phyloP scores from a whole-genome alignment of 108 stramenopile species.

The Schizochytrium sp. region DNA sequence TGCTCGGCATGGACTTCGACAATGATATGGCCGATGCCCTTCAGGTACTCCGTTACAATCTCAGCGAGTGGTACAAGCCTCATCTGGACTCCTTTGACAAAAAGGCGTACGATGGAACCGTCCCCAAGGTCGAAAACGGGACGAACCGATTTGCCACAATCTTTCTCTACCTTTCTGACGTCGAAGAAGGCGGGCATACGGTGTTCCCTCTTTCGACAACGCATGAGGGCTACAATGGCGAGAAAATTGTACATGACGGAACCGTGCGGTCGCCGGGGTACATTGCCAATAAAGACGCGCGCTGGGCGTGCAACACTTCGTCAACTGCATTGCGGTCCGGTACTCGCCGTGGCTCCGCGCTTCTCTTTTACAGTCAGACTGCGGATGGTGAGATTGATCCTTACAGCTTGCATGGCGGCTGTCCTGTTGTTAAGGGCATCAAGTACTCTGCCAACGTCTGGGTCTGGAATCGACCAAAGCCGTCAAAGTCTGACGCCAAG shows the following conservation, averaged over 20 bases:
- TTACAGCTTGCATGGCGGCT: slow-evolving; percentile 70
- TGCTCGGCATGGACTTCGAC: slow-evolving; percentile 71
- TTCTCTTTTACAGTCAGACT: slow-evolving; percentile 73
- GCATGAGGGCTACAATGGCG: slow-evolving; percentile 27
- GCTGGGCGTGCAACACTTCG: slow-evolving; percentile 27
- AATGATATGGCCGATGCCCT: slow-evolving; percentile 76
- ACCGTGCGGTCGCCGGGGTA: not conserved
- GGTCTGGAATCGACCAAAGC: slow-evolving; percentile 58
- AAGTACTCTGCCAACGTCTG: slow-evolving; percentile 68
- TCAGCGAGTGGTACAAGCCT: slow-evolving; percentile 72
- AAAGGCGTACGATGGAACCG: slow-evolving; percentile 30
- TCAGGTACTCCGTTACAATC: slow-evolving; percentile 86
- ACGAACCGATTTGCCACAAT: slow-evolving; percentile 90
- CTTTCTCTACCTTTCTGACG: slow-evolving; percentile 83
- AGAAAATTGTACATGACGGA: not conserved
- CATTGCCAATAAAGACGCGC: slow-evolving; percentile 39
- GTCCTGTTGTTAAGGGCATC: slow-evolving; percentile 62
- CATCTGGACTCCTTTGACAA: slow-evolving; percentile 78
- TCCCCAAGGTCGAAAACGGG: slow-evolving; percentile 32
- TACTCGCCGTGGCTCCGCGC: slow-evolving; percentile 63
- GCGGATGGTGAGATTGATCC: slow-evolving; percentile 66
- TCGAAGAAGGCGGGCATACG: slow-evolving; percentile 84
- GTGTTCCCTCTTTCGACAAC: slow-evolving; percentile 53
- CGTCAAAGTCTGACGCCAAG: not conserved
- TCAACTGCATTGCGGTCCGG: slow-evolving; percentile 21